Base-by-base conservation (phyloP, 73 alveolate species). In the Tetrahymena elliotti region DNA sequence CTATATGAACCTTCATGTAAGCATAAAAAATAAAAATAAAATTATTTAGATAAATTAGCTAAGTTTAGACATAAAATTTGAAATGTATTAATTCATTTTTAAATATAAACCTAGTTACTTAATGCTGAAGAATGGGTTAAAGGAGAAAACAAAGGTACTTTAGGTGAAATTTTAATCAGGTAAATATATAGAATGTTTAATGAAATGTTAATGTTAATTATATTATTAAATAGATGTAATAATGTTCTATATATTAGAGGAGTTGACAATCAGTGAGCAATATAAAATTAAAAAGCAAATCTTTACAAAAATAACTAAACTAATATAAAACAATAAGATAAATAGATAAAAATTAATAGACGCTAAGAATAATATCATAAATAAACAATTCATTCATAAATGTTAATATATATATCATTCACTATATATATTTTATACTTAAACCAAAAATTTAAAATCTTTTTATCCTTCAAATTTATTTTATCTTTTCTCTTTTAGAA, bases 111-210 rank as follows among this genome's bases (percentile, higher is more conserved):
- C 33, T 33, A 95, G 96, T 38, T 96, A 54, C 54, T 95, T 33
- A 95, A 95, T 93, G 96, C 98, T 41, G 96, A 93, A 54, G 98
- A 96, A 38, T 96, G 97, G 96, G 96, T 96, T 41, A 95, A 95
- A 53, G 97, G 97, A 35, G 96, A 93, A 52, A 95, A 93, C 53
- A 96, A 95, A 93, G 98, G 98, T 41, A 94, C 84, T 35, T 95
- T 96, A 92, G 98, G 98, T 18, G 98, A 96, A 96, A 94, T 96
- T 20, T 84, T 96, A 52, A 95, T 96, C 53, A 94, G 88, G 88
- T 68, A 68, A 68, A 24, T 68, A 52, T 7, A 52, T 52, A 18
- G 83, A 9, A 52, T 52, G 11, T 22, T 4, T 10, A 68, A 18
- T 27, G 18, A 16, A 68, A 68, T 68, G n/a, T 6, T 7, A 68